Percentiles rank a stretch among this genome's conserved stretches.
phyloP scores from a whole-genome alignment of 2,329 filamentous ascomycete genomes.

The Fusarium metavorans region DNA sequence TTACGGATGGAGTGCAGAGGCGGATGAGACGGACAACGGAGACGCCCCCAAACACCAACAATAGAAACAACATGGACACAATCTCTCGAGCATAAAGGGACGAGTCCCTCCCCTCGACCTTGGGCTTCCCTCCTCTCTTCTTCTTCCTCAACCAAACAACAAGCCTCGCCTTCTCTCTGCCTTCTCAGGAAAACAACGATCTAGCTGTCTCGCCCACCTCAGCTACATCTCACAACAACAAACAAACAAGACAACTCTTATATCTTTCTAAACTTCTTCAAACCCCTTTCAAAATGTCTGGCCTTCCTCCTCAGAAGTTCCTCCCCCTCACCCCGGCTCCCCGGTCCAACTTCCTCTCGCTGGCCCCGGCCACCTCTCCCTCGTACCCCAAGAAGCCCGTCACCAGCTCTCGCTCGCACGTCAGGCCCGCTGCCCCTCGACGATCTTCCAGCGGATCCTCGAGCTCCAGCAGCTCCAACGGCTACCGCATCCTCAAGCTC shows the following conservation, averaged over 20 bases:
- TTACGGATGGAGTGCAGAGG: constrained; percentile 6
- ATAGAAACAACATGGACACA: constrained; percentile 11
- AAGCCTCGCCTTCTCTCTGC: constrained; percentile 20
- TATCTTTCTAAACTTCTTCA: constrained; percentile 4
- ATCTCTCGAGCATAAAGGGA: constrained; percentile 44
- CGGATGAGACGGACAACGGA: constrained; percentile 25
- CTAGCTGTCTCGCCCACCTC: constrained; percentile 42
- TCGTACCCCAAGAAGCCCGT: constrained; percentile 63
- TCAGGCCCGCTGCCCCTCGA: constrained; percentile 49
- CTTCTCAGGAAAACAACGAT: constrained; percentile 24
- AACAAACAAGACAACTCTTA: background rate
- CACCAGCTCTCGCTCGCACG: constrained; percentile 43
- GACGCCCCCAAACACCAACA: constrained; percentile 21
- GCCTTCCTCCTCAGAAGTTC: constrained; percentile 44
- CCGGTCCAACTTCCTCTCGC: constrained; percentile 62
- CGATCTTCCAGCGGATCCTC: constrained; percentile 60
- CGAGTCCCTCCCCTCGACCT: constrained; percentile 38
- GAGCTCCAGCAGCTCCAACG: constrained; percentile 51
- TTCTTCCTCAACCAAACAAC: constrained; percentile 34
- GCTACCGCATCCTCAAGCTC: constrained; percentile 70
- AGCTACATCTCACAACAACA: constrained; percentile 31
- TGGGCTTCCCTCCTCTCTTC: constrained; percentile 9
- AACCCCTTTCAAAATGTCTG: constrained; percentile 37
- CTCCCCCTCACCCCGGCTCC: constrained; percentile 41
- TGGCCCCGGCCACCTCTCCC: constrained; percentile 69